A percentile compares a stretch with the other conserved stretches of the same genome.
Evolutionary conservation across 225 moss, liverwort and hornwort species (phyloP).

Genomic region (Polytrichum formosum): DNA sequence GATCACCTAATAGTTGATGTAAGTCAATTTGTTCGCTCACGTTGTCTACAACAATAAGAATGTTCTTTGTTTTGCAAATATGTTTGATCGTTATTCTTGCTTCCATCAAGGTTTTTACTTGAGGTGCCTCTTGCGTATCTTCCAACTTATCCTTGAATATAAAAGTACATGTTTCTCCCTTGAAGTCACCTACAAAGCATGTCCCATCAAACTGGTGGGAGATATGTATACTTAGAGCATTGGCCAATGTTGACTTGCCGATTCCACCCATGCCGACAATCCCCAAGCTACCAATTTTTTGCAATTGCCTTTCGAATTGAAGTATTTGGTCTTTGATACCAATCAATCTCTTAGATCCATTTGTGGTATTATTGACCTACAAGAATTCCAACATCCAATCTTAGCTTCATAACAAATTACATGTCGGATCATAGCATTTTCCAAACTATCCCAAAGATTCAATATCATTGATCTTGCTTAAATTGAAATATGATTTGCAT

Average conservation of each 20-base stretch:
- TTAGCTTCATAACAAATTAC: background rate
- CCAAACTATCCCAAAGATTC: background rate
- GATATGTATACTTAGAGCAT: slow-evolving; percentile 2
- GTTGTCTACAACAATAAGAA: slow-evolving; percentile 6
- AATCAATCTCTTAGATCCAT: background rate
- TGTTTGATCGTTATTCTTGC: background rate
- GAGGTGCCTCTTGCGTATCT: background rate
- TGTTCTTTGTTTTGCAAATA: background rate
- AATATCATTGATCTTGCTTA: background rate
- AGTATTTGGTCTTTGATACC: background rate
- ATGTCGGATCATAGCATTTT: background rate
- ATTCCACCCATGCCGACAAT: slow-evolving; percentile 14
- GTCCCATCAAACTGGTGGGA: slow-evolving; percentile 4
- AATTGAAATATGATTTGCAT: background rate
- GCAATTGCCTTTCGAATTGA: background rate
- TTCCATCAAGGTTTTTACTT: background rate
- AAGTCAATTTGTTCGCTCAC: background rate
- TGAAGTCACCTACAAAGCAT: slow-evolving; percentile 1
- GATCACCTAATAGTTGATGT: slow-evolving; percentile 1
- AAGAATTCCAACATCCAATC: background rate
- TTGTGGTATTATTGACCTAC: background rate
- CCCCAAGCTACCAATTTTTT: background rate
- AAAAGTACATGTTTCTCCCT: background rate
- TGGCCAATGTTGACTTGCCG: slow-evolving; percentile 8
- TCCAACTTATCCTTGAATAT: background rate